A percentile compares a stretch with the other conserved stretches of the same genome.
Evolutionary conservation across 2,329 filamentous ascomycete species (phyloP).

Genomic region (Coniochaeta hoffmannii): DNA sequence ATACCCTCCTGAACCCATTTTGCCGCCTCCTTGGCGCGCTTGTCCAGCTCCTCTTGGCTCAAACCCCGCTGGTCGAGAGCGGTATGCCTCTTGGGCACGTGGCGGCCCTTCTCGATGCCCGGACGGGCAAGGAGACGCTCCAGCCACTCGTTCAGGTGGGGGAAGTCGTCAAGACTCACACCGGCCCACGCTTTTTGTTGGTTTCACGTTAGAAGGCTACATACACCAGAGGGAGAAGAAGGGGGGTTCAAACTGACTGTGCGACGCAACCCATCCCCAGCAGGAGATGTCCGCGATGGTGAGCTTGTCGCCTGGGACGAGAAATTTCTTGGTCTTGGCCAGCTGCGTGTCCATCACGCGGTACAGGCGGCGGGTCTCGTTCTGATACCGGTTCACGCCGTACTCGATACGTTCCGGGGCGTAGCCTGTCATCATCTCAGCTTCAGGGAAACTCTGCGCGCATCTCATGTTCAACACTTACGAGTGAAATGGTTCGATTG

Average conservation of each 20-base stretch:
- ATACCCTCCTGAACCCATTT: slow-evolving; percentile 59
- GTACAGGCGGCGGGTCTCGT: slow-evolving; percentile 79
- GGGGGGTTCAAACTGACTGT: slow-evolving; percentile 28
- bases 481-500: slow-evolving; percentile 79
- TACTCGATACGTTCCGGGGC: slow-evolving; percentile 78
- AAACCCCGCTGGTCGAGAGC: slow-evolving; percentile 34
- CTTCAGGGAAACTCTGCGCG: neutral
- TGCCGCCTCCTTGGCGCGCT: slow-evolving; percentile 37
- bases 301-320: slow-evolving; percentile 56
- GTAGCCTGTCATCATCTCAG: slow-evolving; percentile 42
- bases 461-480: slow-evolving; percentile 19
- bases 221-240: neutral
- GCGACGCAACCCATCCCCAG: slow-evolving; percentile 66
- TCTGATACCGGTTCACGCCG: slow-evolving; percentile 72
- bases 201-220: neutral
- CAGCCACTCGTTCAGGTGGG: slow-evolving; percentile 69
- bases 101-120: slow-evolving; percentile 64
- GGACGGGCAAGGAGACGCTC: slow-evolving; percentile 61
- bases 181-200: slow-evolving; percentile 14
- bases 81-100: slow-evolving; percentile 58
- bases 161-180: slow-evolving; percentile 48
- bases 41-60: slow-evolving; percentile 40
- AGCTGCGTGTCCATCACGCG: slow-evolving; percentile 69
- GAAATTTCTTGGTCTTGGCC: slow-evolving; percentile 43
- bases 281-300: slow-evolving; percentile 75